phyloP scores from a whole-genome alignment of 352 stramenopile species.

The Globisporangium viniferum region DNA sequence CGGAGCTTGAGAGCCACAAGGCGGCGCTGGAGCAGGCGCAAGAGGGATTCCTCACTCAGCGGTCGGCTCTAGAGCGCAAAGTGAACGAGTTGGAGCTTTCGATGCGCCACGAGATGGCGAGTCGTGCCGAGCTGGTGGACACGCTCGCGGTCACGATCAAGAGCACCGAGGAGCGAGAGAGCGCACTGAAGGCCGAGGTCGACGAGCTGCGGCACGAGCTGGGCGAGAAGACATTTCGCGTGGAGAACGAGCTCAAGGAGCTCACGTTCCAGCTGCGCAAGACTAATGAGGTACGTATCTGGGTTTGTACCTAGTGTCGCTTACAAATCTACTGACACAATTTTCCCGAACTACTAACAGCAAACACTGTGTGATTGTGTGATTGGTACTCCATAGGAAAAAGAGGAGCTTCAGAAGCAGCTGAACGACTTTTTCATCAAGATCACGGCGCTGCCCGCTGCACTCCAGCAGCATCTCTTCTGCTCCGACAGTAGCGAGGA shows the following conservation, averaged over 20 bases:
- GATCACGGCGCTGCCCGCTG: constrained; percentile 57
- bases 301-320: background rate
- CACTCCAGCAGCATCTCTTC: constrained; percentile 76
- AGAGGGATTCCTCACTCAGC: constrained; percentile 30
- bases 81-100: constrained; percentile 50
- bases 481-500: constrained; percentile 26
- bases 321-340: background rate
- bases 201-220: constrained; percentile 48
- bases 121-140: constrained; percentile 72
- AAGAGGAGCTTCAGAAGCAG: constrained; percentile 76
- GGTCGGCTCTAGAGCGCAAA: constrained; percentile 36
- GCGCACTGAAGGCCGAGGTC: constrained; percentile 36
- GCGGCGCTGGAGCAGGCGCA: constrained; percentile 50
- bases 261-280: constrained; percentile 51
- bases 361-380: background rate
- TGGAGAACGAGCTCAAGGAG: constrained; percentile 60
- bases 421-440: constrained; percentile 78
- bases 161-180: constrained; percentile 48
- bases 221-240: constrained; percentile 60
- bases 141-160: constrained; percentile 65
- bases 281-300: constrained; percentile 49
- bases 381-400: constrained; percentile 40
- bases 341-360: background rate
- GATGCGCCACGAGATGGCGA: constrained; percentile 55
- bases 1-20: constrained; percentile 37